These are phyloP conservation scores for Metschnikowia lunata DNA, from an alignment of 805 yeast genomes.

Conservation along the genomic window DNA sequence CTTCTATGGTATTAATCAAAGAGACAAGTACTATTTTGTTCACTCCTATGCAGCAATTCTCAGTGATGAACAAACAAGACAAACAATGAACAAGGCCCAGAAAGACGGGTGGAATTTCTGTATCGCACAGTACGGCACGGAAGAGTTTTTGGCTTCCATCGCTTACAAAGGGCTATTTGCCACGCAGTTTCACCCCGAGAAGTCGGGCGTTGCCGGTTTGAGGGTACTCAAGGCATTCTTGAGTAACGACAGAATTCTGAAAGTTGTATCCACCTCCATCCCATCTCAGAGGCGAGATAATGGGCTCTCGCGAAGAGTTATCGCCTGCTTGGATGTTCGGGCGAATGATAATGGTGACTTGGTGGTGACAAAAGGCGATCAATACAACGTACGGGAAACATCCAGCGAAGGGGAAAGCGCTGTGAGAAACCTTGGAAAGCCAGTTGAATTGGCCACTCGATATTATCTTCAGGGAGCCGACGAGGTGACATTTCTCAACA, in stretches of 20 bases:
- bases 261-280: not conserved
- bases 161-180: slow-evolving; percentile 78
- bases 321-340: slow-evolving; percentile 97
- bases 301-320: slow-evolving; percentile 85
- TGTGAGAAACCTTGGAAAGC: slow-evolving; percentile 93
- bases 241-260: slow-evolving; percentile 33
- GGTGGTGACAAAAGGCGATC: slow-evolving; percentile 98
- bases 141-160: slow-evolving; percentile 79
- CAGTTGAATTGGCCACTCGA: slow-evolving; percentile 87
- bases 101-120: slow-evolving; percentile 69
- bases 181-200: slow-evolving; percentile 99
- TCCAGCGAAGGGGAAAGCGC: slow-evolving; percentile 41
- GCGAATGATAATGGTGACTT: slow-evolving; percentile 91
- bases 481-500: slow-evolving; percentile 90
- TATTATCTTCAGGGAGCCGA: slow-evolving; percentile 96
- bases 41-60: slow-evolving; percentile 86
- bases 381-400: slow-evolving; percentile 88
- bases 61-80: slow-evolving; percentile 23
- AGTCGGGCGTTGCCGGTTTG: slow-evolving; percentile 89
- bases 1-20: slow-evolving; percentile 62
- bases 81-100: slow-evolving; percentile 25
- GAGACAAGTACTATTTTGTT: slow-evolving; percentile 83
- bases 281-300: not conserved
- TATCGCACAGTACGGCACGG: slow-evolving; percentile 67
- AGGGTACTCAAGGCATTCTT: slow-evolving; percentile 71